Evolutionary conservation across 495 filamentous ascomycete species (phyloP).

Genomic region (Usnea hakonensis): DNA sequence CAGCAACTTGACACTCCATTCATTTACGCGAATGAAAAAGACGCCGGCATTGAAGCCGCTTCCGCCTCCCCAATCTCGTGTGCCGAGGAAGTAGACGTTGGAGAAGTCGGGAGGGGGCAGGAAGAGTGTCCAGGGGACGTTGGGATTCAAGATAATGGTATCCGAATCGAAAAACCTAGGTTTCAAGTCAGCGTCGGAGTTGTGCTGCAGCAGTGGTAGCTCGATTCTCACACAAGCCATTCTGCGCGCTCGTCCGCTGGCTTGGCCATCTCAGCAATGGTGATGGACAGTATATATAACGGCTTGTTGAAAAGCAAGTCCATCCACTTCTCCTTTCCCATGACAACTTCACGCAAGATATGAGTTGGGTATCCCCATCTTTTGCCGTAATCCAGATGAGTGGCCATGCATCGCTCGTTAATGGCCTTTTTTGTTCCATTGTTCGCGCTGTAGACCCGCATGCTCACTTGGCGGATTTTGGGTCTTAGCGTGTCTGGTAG

Average conservation of each 20-base stretch:
- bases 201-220: background rate
- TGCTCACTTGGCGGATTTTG: background rate
- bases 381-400: background rate
- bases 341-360: background rate
- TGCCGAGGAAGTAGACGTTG: constrained; percentile 12
- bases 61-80: constrained; percentile 25
- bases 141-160: constrained; percentile 26
- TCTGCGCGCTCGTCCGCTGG: background rate
- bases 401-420: background rate
- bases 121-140: constrained; percentile 31
- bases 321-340: background rate
- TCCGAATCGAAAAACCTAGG: constrained; percentile 24
- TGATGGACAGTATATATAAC: background rate
- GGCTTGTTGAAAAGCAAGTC: background rate
- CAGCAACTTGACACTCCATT: constrained; percentile 34
- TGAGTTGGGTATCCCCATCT: constrained; percentile 1
- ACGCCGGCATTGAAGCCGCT: constrained; percentile 31
- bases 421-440: background rate
- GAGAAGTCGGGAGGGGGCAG: constrained; percentile 31
- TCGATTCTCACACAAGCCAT: background rate
- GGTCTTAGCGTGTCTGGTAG: background rate
- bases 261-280: background rate
- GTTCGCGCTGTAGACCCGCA: background rate
- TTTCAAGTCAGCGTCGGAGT: background rate
- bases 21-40: constrained; percentile 34